Base-by-base conservation (phyloP, 129 eudicot species). In the Centaurea solstitialis region DNA sequence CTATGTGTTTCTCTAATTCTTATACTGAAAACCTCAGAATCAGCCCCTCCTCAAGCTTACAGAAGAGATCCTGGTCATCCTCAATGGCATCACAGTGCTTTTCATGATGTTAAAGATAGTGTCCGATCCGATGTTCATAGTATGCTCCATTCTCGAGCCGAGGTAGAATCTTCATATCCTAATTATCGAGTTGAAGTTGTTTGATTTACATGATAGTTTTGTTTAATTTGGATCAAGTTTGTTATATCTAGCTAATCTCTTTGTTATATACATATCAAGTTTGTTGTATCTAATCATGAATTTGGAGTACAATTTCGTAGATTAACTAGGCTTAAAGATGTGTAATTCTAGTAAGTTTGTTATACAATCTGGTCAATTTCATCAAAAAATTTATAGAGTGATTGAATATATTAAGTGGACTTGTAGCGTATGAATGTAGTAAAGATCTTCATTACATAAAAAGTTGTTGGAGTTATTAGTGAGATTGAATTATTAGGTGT, bases 41-140 rank as follows among this genome's bases (percentile, higher is more conserved):
- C 90, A 59, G 78, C 91, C 2, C 86, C 90, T 22, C 89, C 88
- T 22, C 81, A 90, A 85, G 94, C 97, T 17, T 90, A 88, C 82
- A 89, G 96, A 82, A 84, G 97, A 85, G 97, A 92, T 88, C 99
- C 99, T 15, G 99, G 99, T 12, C 97, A 93, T 76, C 97, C 93
- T n/a, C 93, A 93, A 77, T 94, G 99, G 99, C 99, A 94, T 88
- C 99, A 94, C 84, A 90, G 99, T 22, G 99, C 94, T 41, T 94
- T 94, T 79, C 99, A 92, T 5, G 99, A 94, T 35, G 97, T 92
- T 45, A 89, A 85, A 74, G 97, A 92, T 7, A 83, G 83, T 50
- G 85, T 92, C 62, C 93, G 97, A 86, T 94, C 99, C 20, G 97
- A 92, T 78, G 88, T 94, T 67, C 93, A 93, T 21, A 88, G 93